A percentile compares a stretch with the other conserved stretches of the same genome.
These are phyloP conservation scores for Trichophyton mentagrophytes DNA, from an alignment of 2,329 filamentous ascomycete species.

Conservation along the genomic window DNA sequence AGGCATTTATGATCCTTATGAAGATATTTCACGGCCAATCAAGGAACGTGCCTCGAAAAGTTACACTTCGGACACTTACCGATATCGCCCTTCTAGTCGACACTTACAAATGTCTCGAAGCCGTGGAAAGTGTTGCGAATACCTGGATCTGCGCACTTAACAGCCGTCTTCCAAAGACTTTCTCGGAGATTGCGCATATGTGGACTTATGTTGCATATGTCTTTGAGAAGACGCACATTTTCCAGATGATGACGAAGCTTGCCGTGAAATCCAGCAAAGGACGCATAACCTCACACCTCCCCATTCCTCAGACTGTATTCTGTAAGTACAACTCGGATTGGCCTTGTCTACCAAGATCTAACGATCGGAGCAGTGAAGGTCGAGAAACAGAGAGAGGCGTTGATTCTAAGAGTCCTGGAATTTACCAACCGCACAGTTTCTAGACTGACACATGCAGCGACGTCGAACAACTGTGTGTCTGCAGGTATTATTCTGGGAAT, in stretches of 20 bases:
- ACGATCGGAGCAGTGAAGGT: neutral
- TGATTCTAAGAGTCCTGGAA: neutral
- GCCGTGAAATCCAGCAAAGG: neutral
- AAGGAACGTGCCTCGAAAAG: neutral
- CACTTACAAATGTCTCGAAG: neutral
- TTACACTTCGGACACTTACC: neutral
- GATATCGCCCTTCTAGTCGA: neutral
- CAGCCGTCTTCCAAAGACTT: neutral
- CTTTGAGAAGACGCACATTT: neutral
- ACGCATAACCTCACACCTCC: neutral
- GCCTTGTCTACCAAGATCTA: neutral
- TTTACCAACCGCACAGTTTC: neutral
- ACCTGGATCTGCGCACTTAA: neutral
- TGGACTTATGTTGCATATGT: neutral
- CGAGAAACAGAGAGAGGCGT: neutral
- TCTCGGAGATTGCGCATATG: neutral
- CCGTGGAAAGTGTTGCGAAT: neutral
- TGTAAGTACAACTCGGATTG: neutral
- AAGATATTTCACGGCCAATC: neutral
- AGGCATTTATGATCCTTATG: neutral
- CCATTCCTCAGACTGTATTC: neutral
- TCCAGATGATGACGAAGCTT: neutral
- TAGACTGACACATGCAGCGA: neutral
- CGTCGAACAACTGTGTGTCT: neutral
- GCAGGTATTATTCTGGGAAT: neutral